Percentiles rank a stretch among this genome's conserved stretches.
These are phyloP conservation scores for Pythium oligandrum DNA, from an alignment of 352 stramenopile species.

Conservation along the genomic window DNA sequence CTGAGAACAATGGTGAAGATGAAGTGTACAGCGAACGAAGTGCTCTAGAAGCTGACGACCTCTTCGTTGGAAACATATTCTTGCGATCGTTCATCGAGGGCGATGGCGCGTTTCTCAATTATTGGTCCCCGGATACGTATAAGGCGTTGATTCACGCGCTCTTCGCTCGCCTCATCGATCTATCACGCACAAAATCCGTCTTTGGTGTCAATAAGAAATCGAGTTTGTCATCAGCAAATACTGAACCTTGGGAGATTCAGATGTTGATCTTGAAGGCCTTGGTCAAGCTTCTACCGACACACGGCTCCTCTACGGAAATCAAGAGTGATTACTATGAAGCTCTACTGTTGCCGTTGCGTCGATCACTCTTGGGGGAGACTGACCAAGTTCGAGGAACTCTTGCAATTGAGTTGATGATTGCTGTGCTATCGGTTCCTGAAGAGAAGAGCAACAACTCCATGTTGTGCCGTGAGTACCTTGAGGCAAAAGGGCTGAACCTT, in stretches of 20 bases:
- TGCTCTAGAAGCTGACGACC: slow-evolving; percentile 24
- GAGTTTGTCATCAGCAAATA: background rate
- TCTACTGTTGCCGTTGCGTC: slow-evolving; percentile 52
- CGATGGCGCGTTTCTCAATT: slow-evolving; percentile 69
- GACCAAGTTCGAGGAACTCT: slow-evolving; percentile 77
- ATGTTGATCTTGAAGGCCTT: slow-evolving; percentile 77
- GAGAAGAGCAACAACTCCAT: slow-evolving; percentile 43
- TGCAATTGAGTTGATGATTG: slow-evolving; percentile 63
- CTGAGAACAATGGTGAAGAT: slow-evolving; percentile 16
- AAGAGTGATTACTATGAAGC: slow-evolving; percentile 51
- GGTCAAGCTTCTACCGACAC: slow-evolving; percentile 46
- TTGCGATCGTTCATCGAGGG: slow-evolving; percentile 76
- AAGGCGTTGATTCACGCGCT: slow-evolving; percentile 55
- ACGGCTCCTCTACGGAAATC: slow-evolving; percentile 52
- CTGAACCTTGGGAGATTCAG: slow-evolving; percentile 72
- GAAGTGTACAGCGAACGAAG: slow-evolving; percentile 4
- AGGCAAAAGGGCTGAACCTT: slow-evolving; percentile 39
- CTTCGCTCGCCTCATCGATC: slow-evolving; percentile 44
- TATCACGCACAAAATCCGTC: slow-evolving; percentile 48
- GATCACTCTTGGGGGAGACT: slow-evolving; percentile 59
- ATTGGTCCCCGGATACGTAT: slow-evolving; percentile 76
- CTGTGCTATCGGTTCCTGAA: slow-evolving; percentile 46
- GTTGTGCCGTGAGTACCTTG: slow-evolving; percentile 51
- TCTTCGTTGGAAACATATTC: slow-evolving; percentile 82
- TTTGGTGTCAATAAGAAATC: slow-evolving; percentile 19